Evolutionary conservation across 2,329 filamentous ascomycete genomes (phyloP), one percentile per base, ranked within the genome.

Genomic region (Xylariaceae sp.): DNA sequence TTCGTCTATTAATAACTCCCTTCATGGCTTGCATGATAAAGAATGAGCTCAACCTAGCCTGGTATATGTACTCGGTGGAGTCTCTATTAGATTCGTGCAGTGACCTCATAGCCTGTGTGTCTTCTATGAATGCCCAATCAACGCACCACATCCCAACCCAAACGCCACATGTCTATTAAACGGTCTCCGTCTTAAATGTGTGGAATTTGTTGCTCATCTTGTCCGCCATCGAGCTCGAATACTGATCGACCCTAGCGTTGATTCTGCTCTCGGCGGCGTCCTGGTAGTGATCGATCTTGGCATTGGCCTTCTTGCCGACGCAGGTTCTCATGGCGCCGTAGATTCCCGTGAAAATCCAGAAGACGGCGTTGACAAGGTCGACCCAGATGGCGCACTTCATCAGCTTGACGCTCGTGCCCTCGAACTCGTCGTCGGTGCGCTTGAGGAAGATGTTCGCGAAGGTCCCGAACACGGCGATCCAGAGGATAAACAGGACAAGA

Each of bases 331-430:
- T 57, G 50, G 62, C 70, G 23, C 78, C 78, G 40, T 79, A 80
- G 5, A 65, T 65, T 5, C 72, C 77, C 0, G 77, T 78, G 3
- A 79, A 59, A 12, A 86, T 72, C 89, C 89, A 92, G 43, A 92
- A 72, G 20, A 88, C 54, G 70, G 88, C 78, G 62, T 88, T 89
- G 29, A 85, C 77, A 21, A 91, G 69, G 68, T 91, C 87, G 21
- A 91, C 73, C 86, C 88, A 91, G 2, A 90, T 88, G 2, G 88
- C 87, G 58, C 82, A 79, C 74, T 89, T 88, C 89, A 91, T 91
- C 6, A 69, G 49, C 3, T 67, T 59, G 0, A 76, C 77, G 58
- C 70, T 77, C 44, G 69, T 71, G 26, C 75, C 77, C 68, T 80
- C 73, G 70, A 79, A 80, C 41, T 71, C 65, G 52, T 84, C 77